These are phyloP conservation scores for Acanthamoeba lenticulata DNA, from an alignment of 208 protist species.

Conservation along the genomic window DNA sequence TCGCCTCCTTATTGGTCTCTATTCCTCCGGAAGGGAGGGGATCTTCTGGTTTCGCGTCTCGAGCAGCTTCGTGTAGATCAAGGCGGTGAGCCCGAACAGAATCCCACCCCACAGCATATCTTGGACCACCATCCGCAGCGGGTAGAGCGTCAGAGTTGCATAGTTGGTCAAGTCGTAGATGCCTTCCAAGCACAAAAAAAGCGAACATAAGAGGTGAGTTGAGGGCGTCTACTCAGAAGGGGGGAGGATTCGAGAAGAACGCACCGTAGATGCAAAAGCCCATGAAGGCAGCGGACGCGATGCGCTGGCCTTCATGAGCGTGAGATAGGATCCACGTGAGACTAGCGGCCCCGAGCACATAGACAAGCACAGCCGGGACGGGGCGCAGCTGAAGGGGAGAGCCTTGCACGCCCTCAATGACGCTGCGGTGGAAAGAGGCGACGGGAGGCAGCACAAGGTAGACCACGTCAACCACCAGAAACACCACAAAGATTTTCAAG, in stretches of 20 bases:
- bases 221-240: too few relatives aligned
- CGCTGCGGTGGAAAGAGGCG: neutral
- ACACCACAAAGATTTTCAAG: neutral
- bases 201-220: too few relatives aligned
- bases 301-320: neutral
- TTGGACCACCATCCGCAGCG: neutral
- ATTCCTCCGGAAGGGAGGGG: too few relatives aligned
- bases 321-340: neutral
- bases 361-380: neutral
- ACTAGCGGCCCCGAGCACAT: neutral
- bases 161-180: neutral
- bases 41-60: too few relatives aligned
- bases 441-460: neutral
- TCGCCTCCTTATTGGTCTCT: too few relatives aligned
- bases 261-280: neutral
- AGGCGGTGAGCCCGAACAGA: neutral
- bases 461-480: neutral
- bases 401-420: neutral
- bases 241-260: too few relatives aligned
- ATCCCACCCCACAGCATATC: neutral
- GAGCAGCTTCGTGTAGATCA: neutral
- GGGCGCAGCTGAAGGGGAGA: neutral
- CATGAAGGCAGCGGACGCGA: neutral
- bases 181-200: too few relatives aligned
- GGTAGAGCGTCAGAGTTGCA: neutral